Conservation (phyloP, 176 grass and related monocot species). For the Zea luxurians region DNA sequence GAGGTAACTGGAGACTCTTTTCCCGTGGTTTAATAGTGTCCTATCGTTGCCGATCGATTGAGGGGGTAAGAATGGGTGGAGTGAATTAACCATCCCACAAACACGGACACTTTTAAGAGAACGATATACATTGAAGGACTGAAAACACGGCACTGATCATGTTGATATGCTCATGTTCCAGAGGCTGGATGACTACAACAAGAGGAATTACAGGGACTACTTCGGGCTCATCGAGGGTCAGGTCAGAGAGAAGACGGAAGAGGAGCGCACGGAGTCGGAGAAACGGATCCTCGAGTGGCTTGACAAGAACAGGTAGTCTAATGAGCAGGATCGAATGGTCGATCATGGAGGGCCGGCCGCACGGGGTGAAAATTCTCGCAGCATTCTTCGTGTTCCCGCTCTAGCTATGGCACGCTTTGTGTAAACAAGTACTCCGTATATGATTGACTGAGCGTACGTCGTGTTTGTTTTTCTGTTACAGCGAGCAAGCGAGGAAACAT, state of each 20-base stretch:
- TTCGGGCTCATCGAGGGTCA: constrained; percentile 75
- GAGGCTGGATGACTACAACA: constrained; percentile 85
- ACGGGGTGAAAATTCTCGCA: background rate
- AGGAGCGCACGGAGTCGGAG: constrained; percentile 68
- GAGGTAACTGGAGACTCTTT: constrained; percentile 45
- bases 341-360: background rate
- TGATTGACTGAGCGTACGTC: background rate
- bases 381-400: background rate
- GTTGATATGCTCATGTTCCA: constrained; percentile 22
- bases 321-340: background rate
- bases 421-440: background rate
- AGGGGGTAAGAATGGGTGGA: background rate
- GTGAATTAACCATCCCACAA: background rate
- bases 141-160: too few species aligned
- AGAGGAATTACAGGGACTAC: constrained; percentile 84
- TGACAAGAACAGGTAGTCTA: constrained; percentile 67
- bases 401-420: background rate
- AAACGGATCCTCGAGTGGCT: constrained; percentile 89
- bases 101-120: background rate
- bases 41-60: background rate
- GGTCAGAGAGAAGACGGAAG: constrained; percentile 55
- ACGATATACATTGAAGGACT: too few species aligned
- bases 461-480: background rate
- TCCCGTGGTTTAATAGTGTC: background rate
- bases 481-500: background rate